Evolutionary conservation across 768 basidiomycete genomes (phyloP).

Genomic region (Clitopilus hobsonii): DNA sequence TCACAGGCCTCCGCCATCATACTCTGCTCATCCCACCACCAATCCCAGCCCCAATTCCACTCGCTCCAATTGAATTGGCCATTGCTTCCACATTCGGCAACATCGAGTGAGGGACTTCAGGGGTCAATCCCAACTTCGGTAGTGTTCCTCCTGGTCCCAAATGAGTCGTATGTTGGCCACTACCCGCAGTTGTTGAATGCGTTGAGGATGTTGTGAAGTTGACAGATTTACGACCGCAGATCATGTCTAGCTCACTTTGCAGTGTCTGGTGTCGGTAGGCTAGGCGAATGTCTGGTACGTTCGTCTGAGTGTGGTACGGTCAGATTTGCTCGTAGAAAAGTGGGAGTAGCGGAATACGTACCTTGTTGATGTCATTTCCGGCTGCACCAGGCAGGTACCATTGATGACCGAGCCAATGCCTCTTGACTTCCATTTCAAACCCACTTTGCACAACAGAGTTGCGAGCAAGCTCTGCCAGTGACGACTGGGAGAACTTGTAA

Average conservation of each 20-base stretch:
- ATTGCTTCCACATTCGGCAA: neutral
- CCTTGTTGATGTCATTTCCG: constrained; percentile 97
- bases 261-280: constrained; percentile 91
- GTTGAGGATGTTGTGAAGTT: neutral
- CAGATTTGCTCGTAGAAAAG: neutral
- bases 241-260: constrained; percentile 76
- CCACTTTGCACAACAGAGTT: constrained; percentile 97
- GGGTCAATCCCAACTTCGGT: neutral
- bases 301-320: constrained; percentile 57
- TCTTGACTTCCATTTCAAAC: constrained; percentile 97
- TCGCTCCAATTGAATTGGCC: neutral
- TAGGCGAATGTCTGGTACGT: constrained; percentile 88
- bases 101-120: neutral
- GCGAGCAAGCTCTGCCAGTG: constrained; percentile 93
- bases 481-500: constrained; percentile 92
- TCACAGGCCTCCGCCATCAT: neutral
- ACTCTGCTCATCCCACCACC: neutral
- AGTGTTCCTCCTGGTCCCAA: neutral
- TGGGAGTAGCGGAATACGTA: constrained; percentile 19
- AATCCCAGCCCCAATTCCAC: neutral
- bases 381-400: constrained; percentile 93
- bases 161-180: neutral
- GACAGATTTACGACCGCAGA: constrained; percentile 25
- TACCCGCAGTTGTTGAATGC: neutral
- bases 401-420: constrained; percentile 88